Percentiles rank a stretch among this genome's conserved stretches.
Evolutionary conservation across 2,329 filamentous ascomycete species (phyloP).

Genomic region (Hypoxylon sp.): DNA sequence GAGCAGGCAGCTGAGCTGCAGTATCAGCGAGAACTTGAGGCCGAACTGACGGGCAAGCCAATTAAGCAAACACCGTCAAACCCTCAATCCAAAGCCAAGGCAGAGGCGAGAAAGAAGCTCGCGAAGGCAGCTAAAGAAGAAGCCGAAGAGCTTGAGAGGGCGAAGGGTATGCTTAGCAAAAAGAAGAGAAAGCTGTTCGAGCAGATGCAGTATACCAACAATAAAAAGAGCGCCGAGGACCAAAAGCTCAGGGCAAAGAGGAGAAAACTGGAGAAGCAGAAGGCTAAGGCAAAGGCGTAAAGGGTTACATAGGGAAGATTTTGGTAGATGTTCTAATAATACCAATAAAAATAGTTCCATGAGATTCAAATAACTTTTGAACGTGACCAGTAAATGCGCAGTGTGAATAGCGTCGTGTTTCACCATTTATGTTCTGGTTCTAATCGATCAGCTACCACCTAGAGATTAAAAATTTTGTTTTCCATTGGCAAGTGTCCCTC

Average conservation of each 20-base stretch:
- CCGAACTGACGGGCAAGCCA: constrained; percentile 82
- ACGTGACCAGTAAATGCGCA: not conserved
- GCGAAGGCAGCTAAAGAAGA: constrained; percentile 80
- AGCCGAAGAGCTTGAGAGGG: constrained; percentile 89
- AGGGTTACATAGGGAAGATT: constrained; percentile 24
- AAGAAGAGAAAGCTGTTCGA: constrained; percentile 98
- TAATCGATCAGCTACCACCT: not conserved
- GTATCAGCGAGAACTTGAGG: constrained; percentile 92
- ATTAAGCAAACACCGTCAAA: constrained; percentile 66
- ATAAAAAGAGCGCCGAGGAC: constrained; percentile 91
- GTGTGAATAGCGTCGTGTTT: constrained; percentile 26
- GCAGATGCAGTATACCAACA: constrained; percentile 97
- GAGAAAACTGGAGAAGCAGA: constrained; percentile 83
- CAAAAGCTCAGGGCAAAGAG: constrained; percentile 90
- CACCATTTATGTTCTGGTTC: constrained; percentile 6
- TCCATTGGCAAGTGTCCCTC: constrained; percentile 9
- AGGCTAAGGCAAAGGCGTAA: constrained; percentile 56
- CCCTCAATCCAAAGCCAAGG: constrained; percentile 74
- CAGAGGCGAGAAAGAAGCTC: constrained; percentile 78
- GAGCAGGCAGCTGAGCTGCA: constrained; percentile 73
- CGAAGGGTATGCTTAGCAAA: constrained; percentile 98
- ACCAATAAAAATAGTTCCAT: constrained; percentile 32
- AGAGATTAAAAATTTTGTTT: constrained; percentile 15
- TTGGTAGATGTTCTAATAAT: constrained; percentile 40
- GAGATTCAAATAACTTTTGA: not conserved